Evolutionary conservation across 345 rosid species (phyloP), one percentile per base, ranked within the genome.

Genomic region (Syzygium aqueum): DNA sequence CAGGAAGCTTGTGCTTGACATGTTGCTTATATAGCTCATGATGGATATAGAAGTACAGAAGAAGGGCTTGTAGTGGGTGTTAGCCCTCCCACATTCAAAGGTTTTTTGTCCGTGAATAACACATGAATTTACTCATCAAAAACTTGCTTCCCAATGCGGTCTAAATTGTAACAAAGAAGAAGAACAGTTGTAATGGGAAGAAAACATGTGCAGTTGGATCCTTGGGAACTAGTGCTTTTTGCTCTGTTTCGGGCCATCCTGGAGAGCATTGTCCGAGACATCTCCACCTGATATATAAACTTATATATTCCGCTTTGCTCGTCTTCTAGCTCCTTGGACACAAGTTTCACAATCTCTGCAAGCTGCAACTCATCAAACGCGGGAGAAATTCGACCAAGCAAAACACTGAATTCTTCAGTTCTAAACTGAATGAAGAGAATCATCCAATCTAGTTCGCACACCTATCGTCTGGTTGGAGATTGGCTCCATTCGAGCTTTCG

Each of bases 291-390:
- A 52, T 15, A 52, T 52, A 14, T 14, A 13, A 27, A 33, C 67
- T 13, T 30, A 7, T 6, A 61, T 61, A 43, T 43, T 43, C n/a
- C 67, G 3, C 6, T 61, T 61, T 12, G 33, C 67, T n/a, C 13
- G 67, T 61, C 67, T n/a, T 27, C 0, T 5, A n/a, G 73, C 91
- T 89, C 85, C 88, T 87, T 88, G 87, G 59, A 43, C 87, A 5
- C 89, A 27, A 61, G 87, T 85, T 90, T 92, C 85, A 89, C 86
- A 3, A 3, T 92, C 95, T 82, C 91, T 91, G 88, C 3, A 11
- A 84, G 73, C 92, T 92, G 88, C 3, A 14, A 84, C 40, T 43
- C 23, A 52, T 67, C 83, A 53, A 46, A 25, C 73, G 28, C 9
- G 25, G 6, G 46, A 56, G 43, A 40, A 25, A 1, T 19, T 40